phyloP scores from a whole-genome alignment of 495 filamentous ascomycete species.

The Xylaria grammica region DNA sequence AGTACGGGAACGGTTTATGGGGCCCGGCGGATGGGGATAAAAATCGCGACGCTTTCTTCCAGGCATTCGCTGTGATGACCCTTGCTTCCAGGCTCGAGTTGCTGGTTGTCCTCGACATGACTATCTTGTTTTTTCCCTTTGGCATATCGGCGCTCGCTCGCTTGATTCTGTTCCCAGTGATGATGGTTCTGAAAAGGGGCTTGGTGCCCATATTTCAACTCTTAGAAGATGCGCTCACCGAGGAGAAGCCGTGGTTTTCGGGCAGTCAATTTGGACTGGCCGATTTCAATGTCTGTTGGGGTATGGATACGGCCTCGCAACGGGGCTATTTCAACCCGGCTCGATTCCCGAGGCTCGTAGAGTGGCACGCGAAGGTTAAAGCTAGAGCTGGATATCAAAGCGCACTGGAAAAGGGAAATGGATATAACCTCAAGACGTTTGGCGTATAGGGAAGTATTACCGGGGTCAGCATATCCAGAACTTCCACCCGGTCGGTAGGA shows the following conservation, averaged over 20 bases:
- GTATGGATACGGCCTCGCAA: not conserved
- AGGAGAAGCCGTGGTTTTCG: not conserved
- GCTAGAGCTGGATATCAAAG: not conserved
- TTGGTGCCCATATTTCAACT: not conserved
- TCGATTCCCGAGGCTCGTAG: not conserved
- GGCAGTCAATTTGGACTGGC: not conserved
- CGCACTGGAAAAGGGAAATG: not conserved
- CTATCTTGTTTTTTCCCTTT: not conserved
- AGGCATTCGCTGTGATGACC: not conserved
- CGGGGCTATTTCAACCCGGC: not conserved
- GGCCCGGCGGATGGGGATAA: not conserved
- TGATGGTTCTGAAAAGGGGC: not conserved
- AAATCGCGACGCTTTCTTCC: conserved; percentile 1
- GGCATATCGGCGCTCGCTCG: not conserved
- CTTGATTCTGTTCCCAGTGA: not conserved
- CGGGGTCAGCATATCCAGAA: too few species aligned
- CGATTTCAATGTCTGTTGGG: not conserved
- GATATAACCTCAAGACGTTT: conserved; percentile 3
- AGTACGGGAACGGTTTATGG: not conserved
- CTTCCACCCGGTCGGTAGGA: too few species aligned
- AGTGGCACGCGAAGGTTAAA: not conserved
- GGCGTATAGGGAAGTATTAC: too few species aligned
- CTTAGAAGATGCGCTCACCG: not conserved
- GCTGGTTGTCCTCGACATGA: not conserved
- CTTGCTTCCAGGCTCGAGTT: not conserved